Percentiles rank a stretch among this genome's conserved stretches.
Conservation (phyloP, 1,284 basidiomycete species). For the Meira nashicola region DNA sequence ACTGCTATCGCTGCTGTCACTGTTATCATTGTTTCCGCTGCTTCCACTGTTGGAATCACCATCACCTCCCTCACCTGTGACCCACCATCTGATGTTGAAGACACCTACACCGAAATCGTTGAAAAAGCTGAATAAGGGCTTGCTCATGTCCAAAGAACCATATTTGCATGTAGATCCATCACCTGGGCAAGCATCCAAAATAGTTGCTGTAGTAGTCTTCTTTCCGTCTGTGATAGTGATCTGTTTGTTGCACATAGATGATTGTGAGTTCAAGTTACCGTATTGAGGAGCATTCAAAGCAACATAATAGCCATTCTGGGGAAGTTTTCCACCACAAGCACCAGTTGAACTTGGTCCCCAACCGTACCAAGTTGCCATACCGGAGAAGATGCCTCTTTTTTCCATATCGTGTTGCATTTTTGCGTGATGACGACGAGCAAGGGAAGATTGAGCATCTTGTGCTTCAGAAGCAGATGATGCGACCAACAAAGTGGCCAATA, state of each 20-base stretch:
- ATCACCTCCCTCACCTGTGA: background rate
- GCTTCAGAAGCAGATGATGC: too few relatives aligned
- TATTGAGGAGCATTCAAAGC: constrained; percentile 33
- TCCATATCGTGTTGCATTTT: constrained; percentile 11
- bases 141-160: constrained; percentile 66
- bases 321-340: constrained; percentile 27
- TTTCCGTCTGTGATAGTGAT: constrained; percentile 62
- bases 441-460: background rate
- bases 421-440: constrained; percentile 5
- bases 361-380: constrained; percentile 43
- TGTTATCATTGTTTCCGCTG: background rate
- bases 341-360: constrained; percentile 26
- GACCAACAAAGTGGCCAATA: too few relatives aligned
- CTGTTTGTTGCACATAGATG: constrained; percentile 58
- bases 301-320: constrained; percentile 17
- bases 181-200: constrained; percentile 68
- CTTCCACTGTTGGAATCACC: background rate
- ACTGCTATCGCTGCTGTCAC: background rate
- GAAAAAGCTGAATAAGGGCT: constrained; percentile 62
- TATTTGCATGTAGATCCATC: constrained; percentile 53
- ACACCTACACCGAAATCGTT: constrained; percentile 23
- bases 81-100: constrained; percentile 42
- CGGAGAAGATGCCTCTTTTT: constrained; percentile 23
- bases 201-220: constrained; percentile 59
- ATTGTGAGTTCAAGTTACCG: constrained; percentile 12